Evolutionary conservation across 1,284 basidiomycete species (phyloP).

Genomic region (Fomes fomentarius): DNA sequence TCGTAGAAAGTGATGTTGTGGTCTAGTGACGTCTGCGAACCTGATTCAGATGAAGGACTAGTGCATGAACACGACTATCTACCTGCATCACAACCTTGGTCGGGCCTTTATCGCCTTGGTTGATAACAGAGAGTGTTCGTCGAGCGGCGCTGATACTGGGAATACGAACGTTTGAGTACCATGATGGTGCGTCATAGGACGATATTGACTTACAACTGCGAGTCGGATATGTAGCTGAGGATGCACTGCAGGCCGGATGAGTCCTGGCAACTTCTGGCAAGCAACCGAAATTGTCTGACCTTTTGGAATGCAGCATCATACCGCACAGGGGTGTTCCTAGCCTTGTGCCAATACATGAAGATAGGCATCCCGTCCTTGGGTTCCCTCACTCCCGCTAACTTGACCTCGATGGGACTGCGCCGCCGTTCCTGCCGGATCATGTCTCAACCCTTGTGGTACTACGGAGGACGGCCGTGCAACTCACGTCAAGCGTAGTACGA

Average conservation of each 20-base stretch:
- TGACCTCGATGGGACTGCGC: conserved; percentile 73
- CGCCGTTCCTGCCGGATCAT: conserved; percentile 55
- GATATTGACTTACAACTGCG: conserved; percentile 65
- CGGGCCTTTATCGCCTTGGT: conserved; percentile 39
- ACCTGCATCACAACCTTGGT: conserved; percentile 73
- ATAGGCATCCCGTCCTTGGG: conserved; percentile 51
- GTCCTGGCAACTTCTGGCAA: background rate
- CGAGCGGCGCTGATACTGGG: conserved; percentile 72
- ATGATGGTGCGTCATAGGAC: background rate
- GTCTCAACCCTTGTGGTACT: too few relatives aligned
- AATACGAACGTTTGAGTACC: conserved; percentile 6
- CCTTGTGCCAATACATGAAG: conserved; percentile 83
- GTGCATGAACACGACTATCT: conserved; percentile 29
- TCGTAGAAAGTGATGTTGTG: conserved; percentile 87
- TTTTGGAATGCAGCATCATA: conserved; percentile 81
- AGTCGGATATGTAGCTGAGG: conserved; percentile 84
- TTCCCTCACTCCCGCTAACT: conserved; percentile 41
- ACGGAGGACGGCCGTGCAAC: background rate
- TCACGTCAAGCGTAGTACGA: conserved; percentile 13
- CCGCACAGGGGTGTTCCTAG: conserved; percentile 60
- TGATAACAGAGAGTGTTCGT: conserved; percentile 35
- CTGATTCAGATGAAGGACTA: conserved; percentile 1
- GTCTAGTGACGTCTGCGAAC: conserved; percentile 74
- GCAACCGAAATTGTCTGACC: conserved; percentile 43
- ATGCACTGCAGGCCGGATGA: conserved; percentile 64